Evolutionary conservation across 169 alveolate genomes (phyloP), one percentile per base, ranked within the genome.

Genomic region (Eimeria falciformis): DNA sequence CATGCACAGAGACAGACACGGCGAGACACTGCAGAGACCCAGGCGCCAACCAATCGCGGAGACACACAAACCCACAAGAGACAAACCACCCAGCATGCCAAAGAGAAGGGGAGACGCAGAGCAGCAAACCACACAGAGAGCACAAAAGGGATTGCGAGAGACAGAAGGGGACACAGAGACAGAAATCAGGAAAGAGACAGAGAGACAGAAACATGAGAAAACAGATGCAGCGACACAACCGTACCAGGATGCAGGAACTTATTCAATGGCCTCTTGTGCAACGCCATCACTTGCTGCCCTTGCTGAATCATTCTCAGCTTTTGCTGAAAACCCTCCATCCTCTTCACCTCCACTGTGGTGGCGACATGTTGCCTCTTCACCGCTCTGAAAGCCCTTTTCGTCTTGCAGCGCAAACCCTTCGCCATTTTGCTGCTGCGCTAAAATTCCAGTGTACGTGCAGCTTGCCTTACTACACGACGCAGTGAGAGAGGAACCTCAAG

Each of bases 351-450:
- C 11, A 62, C 73, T 62, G 73, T 62, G 17, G 73, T 29, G 17
- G 37, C 6, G 73, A 62, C 73, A 62, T 62, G 73, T 29, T 62
- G 73, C 73, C 73, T 62, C 73, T 62, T 62, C 33, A 62, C 73
- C 6, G 73, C 73, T 29, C 73, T 62, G 73, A 62, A 62, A 29
- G 73, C 73, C 25, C 73, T 62, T n/a, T 62, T 62, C 25, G 73
- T 62, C 73, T 62, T 62, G 29, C 73, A 62, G 33, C 73, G 73
- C 73, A 62, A 62, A n/a, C 73, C 73, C 73, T 62, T 62, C 33
- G 73, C 73, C 73, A 62, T 62, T 62, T n/a, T n/a, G 37, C 62
- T 1, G n/a, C n/a, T n/a, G n/a, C n/a, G n/a, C n/a, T n/a, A n/a
- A n/a, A n/a, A n/a, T n/a, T n/a, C n/a, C n/a, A n/a, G n/a, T n/a